phyloP scores from a whole-genome alignment of 345 rosid genomes.

The Camelina neglecta region DNA sequence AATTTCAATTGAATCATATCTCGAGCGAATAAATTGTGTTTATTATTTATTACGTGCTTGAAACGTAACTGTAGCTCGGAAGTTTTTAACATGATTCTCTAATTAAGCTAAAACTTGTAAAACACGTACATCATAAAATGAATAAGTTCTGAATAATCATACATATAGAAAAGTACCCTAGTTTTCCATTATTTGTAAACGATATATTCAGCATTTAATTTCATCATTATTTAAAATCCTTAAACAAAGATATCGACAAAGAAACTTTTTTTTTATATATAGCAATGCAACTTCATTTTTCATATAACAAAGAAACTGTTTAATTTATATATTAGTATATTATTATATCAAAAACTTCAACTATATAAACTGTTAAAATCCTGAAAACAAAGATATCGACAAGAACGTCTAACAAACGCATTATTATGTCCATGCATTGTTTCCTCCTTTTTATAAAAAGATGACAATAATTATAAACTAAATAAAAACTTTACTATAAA shows the following conservation, averaged over 20 bases:
- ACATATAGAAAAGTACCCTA: neutral
- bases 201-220: neutral
- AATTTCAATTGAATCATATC: neutral
- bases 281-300: too few relatives aligned
- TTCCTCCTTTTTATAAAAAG: neutral
- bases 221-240: too few relatives aligned
- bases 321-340: neutral
- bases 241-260: too few relatives aligned
- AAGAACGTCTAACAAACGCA: slow-evolving; percentile 23
- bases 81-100: neutral
- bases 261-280: too few relatives aligned
- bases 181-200: neutral
- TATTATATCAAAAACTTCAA: neutral
- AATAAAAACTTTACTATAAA: neutral
- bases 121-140: slow-evolving; percentile 27
- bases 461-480: slow-evolving; percentile 4
- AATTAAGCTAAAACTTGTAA: slow-evolving; percentile 25
- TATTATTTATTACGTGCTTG: slow-evolving; percentile 10
- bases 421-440: slow-evolving; percentile 26
- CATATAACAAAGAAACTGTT: neutral
- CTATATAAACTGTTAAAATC: slow-evolving; percentile 9
- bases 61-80: slow-evolving; percentile 9
- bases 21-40: neutral
- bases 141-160: neutral
- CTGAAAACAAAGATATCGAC: slow-evolving; percentile 19